phyloP scores from a whole-genome alignment of 768 basidiomycete species.

The Rubroboletus pulcherrimus region DNA sequence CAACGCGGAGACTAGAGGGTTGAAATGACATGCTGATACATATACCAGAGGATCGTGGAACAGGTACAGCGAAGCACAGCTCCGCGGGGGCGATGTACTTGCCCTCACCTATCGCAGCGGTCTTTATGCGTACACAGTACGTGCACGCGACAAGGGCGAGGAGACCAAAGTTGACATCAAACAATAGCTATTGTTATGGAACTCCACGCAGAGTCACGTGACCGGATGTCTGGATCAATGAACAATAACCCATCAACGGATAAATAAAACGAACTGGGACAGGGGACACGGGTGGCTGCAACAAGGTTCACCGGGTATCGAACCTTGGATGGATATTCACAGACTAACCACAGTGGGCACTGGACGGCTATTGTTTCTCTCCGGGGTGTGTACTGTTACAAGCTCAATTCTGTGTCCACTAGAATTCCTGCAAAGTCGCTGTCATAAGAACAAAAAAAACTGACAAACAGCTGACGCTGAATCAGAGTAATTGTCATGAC shows the following conservation, averaged over 20 bases:
- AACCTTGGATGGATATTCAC: not conserved
- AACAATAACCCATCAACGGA: conserved; percentile 25
- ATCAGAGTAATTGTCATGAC: not conserved
- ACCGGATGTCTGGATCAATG: not conserved
- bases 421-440: not conserved
- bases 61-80: conserved; percentile 28
- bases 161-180: conserved; percentile 10
- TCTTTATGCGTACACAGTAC: conserved; percentile 17
- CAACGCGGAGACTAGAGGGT: conserved; percentile 20
- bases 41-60: conserved; percentile 7
- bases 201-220: conserved; percentile 23
- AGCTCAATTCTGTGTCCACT: not conserved
- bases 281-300: conserved; percentile 4
- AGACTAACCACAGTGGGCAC: conserved; percentile 4
- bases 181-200: conserved; percentile 30
- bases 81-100: conserved; percentile 15
- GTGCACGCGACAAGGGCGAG: conserved; percentile 7
- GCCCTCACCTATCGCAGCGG: not conserved
- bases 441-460: conserved; percentile 1
- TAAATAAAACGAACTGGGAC: not conserved
- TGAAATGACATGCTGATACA: conserved; percentile 19
- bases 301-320: conserved; percentile 9
- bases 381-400: not conserved
- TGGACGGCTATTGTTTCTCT: conserved; percentile 11
- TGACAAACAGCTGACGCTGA: not conserved